Base-by-base conservation (phyloP, 306 rosid species). In the Hippophae tibetana region DNA sequence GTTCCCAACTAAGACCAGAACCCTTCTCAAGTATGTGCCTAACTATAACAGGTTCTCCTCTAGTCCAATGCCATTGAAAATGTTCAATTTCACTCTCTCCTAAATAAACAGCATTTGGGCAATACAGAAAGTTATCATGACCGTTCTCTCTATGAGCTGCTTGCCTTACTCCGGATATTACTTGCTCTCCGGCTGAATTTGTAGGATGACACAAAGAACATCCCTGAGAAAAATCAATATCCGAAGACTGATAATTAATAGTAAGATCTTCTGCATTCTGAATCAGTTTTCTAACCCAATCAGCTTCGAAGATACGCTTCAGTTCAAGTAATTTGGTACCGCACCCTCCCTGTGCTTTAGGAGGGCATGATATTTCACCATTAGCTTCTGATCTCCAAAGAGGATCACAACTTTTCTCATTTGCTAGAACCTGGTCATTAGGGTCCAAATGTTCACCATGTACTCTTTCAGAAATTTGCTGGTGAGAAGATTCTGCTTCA, bases 1-100 rank as follows among this genome's bases (percentile, higher is more conserved):
- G 89, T 56, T 83, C 74, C 89, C 89, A 83, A 72, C 89, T 83
- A 61, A 83, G 89, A 60, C 89, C 89, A 57, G 71, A 64, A 64
- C 74, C 81, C 69, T 80, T 77, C 58, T 80, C 76, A 56, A 58
- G 72, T 13, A 70, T 72, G 62, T 83, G 77, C 65, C 76, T 77
- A 55, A 72, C 86, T 13, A 83, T 63, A 65, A 80, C 78, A 54
- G 89, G 86, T 62, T 83, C 89, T 12, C 89, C 89, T 62, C 73
- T 78, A 64, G 44, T 67, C 89, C 89, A 83, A 47, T 83, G 89
- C 57, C 70, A 67, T 70, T 77, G 86, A 60, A 83, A 83, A 72
- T 80, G 86, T 60, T 80, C 73, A 52, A 77, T 63, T 55, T 72
- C 81, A 7, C 47, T 12, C 43, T 80, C 79, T 61, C 54, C 70